phyloP scores from a whole-genome alignment of 2,329 filamentous ascomycete species.

The Aspergillus oerlinghausenensis region DNA sequence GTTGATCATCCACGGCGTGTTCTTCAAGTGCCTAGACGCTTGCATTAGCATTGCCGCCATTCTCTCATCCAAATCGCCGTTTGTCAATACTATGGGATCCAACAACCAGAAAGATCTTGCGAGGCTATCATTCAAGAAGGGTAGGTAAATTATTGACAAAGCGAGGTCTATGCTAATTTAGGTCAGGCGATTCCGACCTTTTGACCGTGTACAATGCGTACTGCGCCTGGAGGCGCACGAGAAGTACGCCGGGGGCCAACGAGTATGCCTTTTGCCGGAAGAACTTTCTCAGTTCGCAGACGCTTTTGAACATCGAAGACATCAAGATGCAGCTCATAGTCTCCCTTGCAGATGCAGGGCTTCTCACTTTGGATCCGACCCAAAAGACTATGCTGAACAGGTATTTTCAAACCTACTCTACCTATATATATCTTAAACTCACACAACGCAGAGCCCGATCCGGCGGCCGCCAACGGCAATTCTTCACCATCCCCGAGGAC shows the following conservation, averaged over 20 bases:
- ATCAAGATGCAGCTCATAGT: constrained; percentile 87
- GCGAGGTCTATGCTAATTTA: constrained; percentile 2
- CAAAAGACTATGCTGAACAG: constrained; percentile 67
- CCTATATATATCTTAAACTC: constrained; percentile 3
- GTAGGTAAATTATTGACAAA: constrained; percentile 22
- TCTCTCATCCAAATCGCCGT: constrained; percentile 90
- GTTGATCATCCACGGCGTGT: constrained; percentile 76
- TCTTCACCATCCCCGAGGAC: constrained; percentile 75
- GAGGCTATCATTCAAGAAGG: constrained; percentile 71
- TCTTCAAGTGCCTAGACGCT: constrained; percentile 90
- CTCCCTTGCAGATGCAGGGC: constrained; percentile 78
- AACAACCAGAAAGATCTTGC: constrained; percentile 77
- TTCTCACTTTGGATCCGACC: constrained; percentile 68
- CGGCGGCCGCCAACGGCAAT: constrained; percentile 62
- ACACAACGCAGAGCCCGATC: constrained; percentile 51
- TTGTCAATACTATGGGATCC: constrained; percentile 79
- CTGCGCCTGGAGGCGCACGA: constrained; percentile 77
- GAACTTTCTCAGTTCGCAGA: constrained; percentile 88
- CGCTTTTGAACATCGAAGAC: constrained; percentile 87
- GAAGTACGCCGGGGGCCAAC: constrained; percentile 63
- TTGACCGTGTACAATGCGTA: constrained; percentile 95
- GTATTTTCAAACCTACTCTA: constrained; percentile 29
- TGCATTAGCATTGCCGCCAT: constrained; percentile 88
- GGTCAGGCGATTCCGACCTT: constrained; percentile 74
- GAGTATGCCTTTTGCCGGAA: constrained; percentile 91